Conservation (phyloP, 2,329 filamentous ascomycete species). For the Aspergillus fumigatus region DNA sequence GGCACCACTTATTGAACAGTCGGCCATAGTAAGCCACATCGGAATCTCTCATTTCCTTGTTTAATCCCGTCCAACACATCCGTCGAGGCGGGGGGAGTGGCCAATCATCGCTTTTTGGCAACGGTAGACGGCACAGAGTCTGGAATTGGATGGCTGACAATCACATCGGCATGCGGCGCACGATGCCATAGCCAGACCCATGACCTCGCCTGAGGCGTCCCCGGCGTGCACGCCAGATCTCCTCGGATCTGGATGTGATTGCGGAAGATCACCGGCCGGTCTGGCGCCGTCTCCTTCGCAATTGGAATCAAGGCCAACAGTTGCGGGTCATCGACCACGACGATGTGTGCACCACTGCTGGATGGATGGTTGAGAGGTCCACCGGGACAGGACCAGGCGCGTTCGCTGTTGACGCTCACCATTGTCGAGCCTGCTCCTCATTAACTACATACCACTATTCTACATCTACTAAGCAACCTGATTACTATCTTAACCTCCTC, state of each 20-base stretch:
- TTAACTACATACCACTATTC: conserved; percentile 24
- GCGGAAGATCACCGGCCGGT: conserved; percentile 74
- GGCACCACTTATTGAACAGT: conserved; percentile 63
- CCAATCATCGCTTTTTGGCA: conserved; percentile 62
- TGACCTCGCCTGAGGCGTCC: conserved; percentile 65
- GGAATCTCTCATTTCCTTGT: conserved; percentile 68
- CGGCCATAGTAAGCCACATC: conserved; percentile 70
- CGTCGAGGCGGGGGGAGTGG: conserved; percentile 75
- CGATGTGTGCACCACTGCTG: conserved; percentile 69
- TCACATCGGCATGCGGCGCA: conserved; percentile 68
- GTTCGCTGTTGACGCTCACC: conserved; percentile 67
- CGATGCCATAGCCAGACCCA: conserved; percentile 73
- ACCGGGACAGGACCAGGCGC: conserved; percentile 67
- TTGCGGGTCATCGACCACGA: conserved; percentile 78
- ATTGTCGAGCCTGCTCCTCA: conserved; percentile 59
- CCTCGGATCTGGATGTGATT: conserved; percentile 79
- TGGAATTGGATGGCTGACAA: conserved; percentile 76
- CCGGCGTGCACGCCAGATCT: conserved; percentile 61
- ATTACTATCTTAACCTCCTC: too few relatives aligned
- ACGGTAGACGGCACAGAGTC: conserved; percentile 69
- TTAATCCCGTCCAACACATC: conserved; percentile 82
- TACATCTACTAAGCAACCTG: too few relatives aligned
- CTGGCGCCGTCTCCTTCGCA: conserved; percentile 65
- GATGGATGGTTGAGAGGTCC: conserved; percentile 62
- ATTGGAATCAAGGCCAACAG: conserved; percentile 75